Evolutionary conservation across 768 basidiomycete species (phyloP), one percentile per base, ranked within the genome.

Genomic region (Suillus occidentalis): DNA sequence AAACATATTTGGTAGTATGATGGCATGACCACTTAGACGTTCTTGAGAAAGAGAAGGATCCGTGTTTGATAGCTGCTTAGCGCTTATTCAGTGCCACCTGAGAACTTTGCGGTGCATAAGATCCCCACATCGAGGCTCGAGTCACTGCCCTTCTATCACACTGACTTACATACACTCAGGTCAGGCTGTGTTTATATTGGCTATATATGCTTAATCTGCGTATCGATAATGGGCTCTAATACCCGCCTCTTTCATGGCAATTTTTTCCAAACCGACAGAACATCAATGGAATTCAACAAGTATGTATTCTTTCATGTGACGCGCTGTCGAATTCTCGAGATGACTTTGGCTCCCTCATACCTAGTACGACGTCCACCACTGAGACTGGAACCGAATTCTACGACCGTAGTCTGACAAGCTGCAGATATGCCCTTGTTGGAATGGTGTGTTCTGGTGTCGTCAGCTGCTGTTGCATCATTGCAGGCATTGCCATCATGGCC

Each of bases 301-400:
- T 28, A 28, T 28, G 1, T 3, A 28, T 50, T 50, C 22, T 25
- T 25, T 25, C 49, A 50, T 16, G 12, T 25, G 25, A 25, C 7
- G 14, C 25, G 6, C 49, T 50, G 49, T 25, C 25, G 6, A 25
- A 4, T 16, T 14, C 25, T 25, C 22, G 2, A 25, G 13, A 25
- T 50, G 25, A 50, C 22, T 14, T 50, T 25, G 7, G 7, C 14
- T 16, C 22, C 13, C 49, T 25, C 25, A 50, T 25, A 50, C 25
- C 49, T 50, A 25, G 25, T 6, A 25, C 25, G 22, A 50, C 7
- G 6, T 50, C 22, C 25, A 50, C 12, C 22, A 7, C 14, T 25
- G 49, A 25, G 49, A 66, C 74, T 7, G 69, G 73, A 10, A 67
- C 71, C 57, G 70, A 71, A 20, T 71, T 72, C 42, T 76, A 75